Conservation (phyloP, 768 basidiomycete genomes). For the Termitomyces sp. region DNA sequence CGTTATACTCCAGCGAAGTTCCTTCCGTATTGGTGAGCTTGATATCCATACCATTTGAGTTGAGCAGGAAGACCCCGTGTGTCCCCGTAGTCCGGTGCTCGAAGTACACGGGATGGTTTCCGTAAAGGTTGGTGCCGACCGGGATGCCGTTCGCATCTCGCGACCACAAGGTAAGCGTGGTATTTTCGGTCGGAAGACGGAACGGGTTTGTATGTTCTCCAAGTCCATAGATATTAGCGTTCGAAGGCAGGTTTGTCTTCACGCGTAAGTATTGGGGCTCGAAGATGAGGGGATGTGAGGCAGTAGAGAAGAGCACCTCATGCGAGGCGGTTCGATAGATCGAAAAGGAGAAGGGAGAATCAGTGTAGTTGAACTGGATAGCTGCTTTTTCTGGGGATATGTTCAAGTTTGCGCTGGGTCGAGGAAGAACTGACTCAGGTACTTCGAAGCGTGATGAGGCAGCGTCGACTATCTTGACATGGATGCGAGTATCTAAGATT, state of each 20-base stretch:
- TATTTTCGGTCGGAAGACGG: constrained; percentile 48
- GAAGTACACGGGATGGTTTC: constrained; percentile 70
- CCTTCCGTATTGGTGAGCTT: constrained; percentile 48
- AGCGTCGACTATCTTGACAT: constrained; percentile 60
- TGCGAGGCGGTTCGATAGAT: constrained; percentile 44
- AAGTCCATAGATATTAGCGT: constrained; percentile 74
- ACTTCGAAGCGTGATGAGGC: constrained; percentile 55
- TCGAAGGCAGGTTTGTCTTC: constrained; percentile 54
- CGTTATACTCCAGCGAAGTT: constrained; percentile 65
- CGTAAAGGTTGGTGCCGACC: constrained; percentile 60
- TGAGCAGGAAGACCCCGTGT: constrained; percentile 68
- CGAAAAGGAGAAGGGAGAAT: constrained; percentile 59
- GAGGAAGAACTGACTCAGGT: constrained; percentile 57
- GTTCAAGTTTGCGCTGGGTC: constrained; percentile 34
- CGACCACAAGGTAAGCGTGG: constrained; percentile 56
- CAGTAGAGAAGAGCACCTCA: constrained; percentile 62
- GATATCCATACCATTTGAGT: constrained; percentile 77
- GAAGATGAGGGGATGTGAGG: constrained; percentile 62
- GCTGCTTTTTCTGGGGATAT: constrained; percentile 30
- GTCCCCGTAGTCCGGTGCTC: constrained; percentile 66
- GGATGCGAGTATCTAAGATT: constrained; percentile 49
- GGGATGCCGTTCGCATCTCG: constrained; percentile 64
- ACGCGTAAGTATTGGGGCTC: constrained; percentile 76
- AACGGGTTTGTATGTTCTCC: constrained; percentile 73
- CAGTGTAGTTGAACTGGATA: constrained; percentile 59